A percentile compares a stretch with the other conserved stretches of the same genome.
Evolutionary conservation across 2,329 filamentous ascomycete genomes (phyloP).

Genomic region (Xylaria sp.): DNA sequence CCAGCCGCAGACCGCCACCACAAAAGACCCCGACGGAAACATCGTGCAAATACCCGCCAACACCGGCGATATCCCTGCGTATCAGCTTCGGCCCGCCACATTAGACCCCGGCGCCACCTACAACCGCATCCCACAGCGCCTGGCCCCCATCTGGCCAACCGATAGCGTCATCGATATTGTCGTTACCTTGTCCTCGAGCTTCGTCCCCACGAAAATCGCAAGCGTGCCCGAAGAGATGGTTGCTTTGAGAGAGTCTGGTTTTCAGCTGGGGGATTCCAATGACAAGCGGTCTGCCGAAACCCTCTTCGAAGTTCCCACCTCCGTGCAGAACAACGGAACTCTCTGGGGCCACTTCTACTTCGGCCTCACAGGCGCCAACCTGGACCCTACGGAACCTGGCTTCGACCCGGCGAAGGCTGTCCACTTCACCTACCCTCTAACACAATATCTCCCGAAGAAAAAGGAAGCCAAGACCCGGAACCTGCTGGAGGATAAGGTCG

Average conservation of each 20-base stretch:
- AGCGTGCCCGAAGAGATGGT: conserved; percentile 73
- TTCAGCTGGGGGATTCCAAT: conserved; percentile 80
- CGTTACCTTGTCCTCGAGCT: conserved; percentile 83
- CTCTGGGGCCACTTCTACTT: conserved; percentile 96
- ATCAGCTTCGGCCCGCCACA: conserved; percentile 69
- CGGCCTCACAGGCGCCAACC: conserved; percentile 75
- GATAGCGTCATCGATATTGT: conserved; percentile 83
- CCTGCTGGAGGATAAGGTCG: conserved; percentile 70
- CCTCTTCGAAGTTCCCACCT: conserved; percentile 78
- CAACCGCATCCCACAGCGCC: conserved; percentile 72
- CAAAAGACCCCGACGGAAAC: conserved; percentile 64
- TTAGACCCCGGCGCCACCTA: conserved; percentile 72
- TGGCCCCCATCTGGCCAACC: conserved; percentile 89
- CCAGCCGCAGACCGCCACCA: conserved; percentile 59
- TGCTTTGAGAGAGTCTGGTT: conserved; percentile 82
- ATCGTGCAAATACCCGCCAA: conserved; percentile 65
- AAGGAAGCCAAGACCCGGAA: conserved; percentile 89
- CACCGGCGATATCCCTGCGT: conserved; percentile 70
- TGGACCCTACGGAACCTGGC: conserved; percentile 78
- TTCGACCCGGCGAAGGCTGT: conserved; percentile 83
- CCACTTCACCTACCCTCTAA: conserved; percentile 86
- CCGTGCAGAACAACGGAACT: conserved; percentile 91
- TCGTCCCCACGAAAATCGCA: conserved; percentile 74
- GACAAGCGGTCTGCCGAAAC: conserved; percentile 83
- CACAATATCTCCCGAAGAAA: conserved; percentile 91